A percentile compares a stretch with the other conserved stretches of the same genome.
phyloP scores from a whole-genome alignment of 2,329 filamentous ascomycete species.

The Orbilia blumenaviensis region DNA sequence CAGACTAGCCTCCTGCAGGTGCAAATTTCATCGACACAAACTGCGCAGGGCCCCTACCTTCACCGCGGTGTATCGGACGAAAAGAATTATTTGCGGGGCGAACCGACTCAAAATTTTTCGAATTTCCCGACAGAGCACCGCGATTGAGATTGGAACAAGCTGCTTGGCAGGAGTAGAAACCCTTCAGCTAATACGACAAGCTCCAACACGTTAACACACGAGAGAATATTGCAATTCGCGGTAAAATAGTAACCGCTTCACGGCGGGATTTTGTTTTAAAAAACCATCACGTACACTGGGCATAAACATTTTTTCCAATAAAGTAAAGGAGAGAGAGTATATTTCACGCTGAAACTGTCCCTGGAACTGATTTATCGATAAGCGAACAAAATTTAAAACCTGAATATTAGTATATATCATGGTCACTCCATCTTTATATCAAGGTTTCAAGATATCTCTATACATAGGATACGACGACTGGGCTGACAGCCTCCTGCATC shows the following conservation, averaged over 20 bases:
- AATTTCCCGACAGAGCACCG: slow-evolving; percentile 1
- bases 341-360: not conserved
- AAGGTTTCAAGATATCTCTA: not conserved
- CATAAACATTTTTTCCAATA: not conserved
- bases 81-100: slow-evolving; percentile 9
- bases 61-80: slow-evolving; percentile 28
- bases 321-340: not conserved
- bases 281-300: not conserved
- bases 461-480: not conserved
- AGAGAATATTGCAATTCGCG: not conserved
- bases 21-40: slow-evolving; percentile 22
- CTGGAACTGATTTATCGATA: not conserved
- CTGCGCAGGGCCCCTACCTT: slow-evolving; percentile 6
- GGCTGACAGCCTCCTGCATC: not conserved
- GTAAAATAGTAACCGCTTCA: slow-evolving; percentile 10
- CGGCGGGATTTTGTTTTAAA: not conserved
- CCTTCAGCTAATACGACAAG: slow-evolving; percentile 11
- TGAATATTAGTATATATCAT: no score
- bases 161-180: slow-evolving; percentile 31
- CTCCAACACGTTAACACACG: slow-evolving; percentile 31
- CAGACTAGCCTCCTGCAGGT: not conserved
- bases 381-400: not conserved
- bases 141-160: slow-evolving; percentile 15
- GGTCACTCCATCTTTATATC: not conserved
- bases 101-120: slow-evolving; percentile 20